phyloP scores from a whole-genome alignment of 495 filamentous ascomycete genomes.

The Podospora anserina region DNA sequence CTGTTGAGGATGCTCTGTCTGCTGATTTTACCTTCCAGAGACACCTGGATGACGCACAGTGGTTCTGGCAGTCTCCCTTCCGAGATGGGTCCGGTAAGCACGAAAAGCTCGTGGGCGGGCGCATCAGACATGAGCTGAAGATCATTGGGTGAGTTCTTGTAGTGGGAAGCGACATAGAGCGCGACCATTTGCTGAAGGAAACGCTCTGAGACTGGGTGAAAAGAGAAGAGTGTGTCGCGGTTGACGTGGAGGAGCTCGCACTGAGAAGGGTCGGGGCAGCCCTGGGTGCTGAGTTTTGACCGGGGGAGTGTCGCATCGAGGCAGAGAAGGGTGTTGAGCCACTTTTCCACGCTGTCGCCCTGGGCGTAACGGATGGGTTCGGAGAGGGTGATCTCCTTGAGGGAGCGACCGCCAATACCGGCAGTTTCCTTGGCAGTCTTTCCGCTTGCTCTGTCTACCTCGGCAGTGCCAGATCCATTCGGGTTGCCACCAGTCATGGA shows the following conservation, averaged over 20 bases:
- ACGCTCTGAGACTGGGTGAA: slow-evolving; percentile 94
- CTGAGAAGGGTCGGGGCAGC: slow-evolving; percentile 83
- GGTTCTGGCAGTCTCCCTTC: slow-evolving; percentile 87
- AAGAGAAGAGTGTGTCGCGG: slow-evolving; percentile 95
- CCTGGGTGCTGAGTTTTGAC: slow-evolving; percentile 68
- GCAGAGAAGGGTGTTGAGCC: slow-evolving; percentile 93
- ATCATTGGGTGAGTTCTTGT: slow-evolving; percentile 98
- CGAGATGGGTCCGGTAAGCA: slow-evolving; percentile 82
- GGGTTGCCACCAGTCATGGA: slow-evolving; percentile 57
- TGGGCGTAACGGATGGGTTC: slow-evolving; percentile 95
- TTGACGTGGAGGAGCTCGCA: slow-evolving; percentile 93
- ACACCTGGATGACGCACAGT: slow-evolving; percentile 90
- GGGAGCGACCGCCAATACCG: slow-evolving; percentile 65
- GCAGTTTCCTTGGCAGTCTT: slow-evolving; percentile 63
- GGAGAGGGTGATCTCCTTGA: slow-evolving; percentile 85
- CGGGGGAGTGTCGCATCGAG: slow-evolving; percentile 84
- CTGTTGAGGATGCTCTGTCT: slow-evolving; percentile 85
- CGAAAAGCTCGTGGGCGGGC: slow-evolving; percentile 93
- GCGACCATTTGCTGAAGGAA: slow-evolving; percentile 98
- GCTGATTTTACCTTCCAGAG: slow-evolving; percentile 92
- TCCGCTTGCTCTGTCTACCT: slow-evolving; percentile 70
- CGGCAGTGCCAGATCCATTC: slow-evolving; percentile 54
- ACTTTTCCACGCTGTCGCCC: slow-evolving; percentile 88
- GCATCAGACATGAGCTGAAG: slow-evolving; percentile 97
- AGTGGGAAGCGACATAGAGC: slow-evolving; percentile 95